phyloP scores from a whole-genome alignment of 2,329 filamentous ascomycete genomes.

The Paecilomyces variotii region DNA sequence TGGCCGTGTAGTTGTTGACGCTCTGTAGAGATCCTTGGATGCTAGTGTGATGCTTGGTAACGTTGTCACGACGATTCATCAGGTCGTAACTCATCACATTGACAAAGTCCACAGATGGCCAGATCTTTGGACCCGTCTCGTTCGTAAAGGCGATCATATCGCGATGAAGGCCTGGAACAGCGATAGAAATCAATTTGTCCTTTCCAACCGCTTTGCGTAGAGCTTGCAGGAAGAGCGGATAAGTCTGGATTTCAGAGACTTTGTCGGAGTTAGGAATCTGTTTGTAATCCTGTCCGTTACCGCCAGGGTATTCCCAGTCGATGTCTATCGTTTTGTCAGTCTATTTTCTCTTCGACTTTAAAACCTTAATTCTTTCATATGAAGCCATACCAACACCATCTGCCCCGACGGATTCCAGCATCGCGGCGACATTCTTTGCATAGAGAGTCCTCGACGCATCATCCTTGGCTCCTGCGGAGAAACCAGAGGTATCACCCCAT shows the following conservation, averaged over 20 bases:
- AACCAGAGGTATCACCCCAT: conserved; percentile 63
- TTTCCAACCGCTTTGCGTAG: conserved; percentile 52
- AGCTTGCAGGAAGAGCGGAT: conserved; percentile 52
- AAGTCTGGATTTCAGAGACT: conserved; percentile 53
- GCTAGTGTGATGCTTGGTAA: conserved; percentile 59
- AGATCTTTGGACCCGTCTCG: conserved; percentile 51
- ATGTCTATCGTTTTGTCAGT: conserved; percentile 42
- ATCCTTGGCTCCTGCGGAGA: conserved; percentile 48
- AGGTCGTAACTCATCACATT: conserved; percentile 68
- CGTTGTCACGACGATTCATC: conserved; percentile 59
- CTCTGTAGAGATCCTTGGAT: conserved; percentile 47
- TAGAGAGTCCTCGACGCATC: conserved; percentile 49
- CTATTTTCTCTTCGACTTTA: neutral
- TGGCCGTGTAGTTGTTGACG: conserved; percentile 51
- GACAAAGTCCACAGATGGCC: conserved; percentile 54
- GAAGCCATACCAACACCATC: conserved; percentile 52
- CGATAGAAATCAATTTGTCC: conserved; percentile 56
- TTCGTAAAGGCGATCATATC: conserved; percentile 63
- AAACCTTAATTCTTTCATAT: neutral
- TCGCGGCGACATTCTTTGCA: conserved; percentile 55
- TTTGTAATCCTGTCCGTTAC: conserved; percentile 64
- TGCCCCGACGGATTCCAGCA: conserved; percentile 55
- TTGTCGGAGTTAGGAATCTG: conserved; percentile 51
- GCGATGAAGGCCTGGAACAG: conserved; percentile 53
- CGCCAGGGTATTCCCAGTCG: conserved; percentile 58